Conservation (phyloP, 2,329 filamentous ascomycete genomes). For the Diaporthe humulicola region DNA sequence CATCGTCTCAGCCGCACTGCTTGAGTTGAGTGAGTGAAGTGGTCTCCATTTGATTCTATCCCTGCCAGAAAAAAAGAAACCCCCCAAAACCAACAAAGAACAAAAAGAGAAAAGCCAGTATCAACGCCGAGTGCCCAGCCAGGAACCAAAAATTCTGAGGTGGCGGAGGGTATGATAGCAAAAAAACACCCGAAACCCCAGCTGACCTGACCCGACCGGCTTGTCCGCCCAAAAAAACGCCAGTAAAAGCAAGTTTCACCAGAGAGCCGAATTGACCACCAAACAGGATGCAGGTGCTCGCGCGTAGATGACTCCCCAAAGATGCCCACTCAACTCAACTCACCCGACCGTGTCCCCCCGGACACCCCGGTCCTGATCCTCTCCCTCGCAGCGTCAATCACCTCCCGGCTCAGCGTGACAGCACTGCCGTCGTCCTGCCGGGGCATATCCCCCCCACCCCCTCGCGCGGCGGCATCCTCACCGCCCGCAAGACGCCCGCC, state of each 20-base stretch:
- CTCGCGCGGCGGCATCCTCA: neutral
- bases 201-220: neutral
- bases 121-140: constrained; percentile 17
- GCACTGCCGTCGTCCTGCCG: constrained; percentile 32
- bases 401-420: constrained; percentile 10
- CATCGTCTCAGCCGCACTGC: too few relatives aligned
- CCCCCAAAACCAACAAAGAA: neutral
- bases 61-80: neutral
- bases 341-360: neutral
- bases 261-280: neutral
- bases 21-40: neutral
- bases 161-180: constrained; percentile 8
- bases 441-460: constrained; percentile 6
- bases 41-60: constrained; percentile 11
- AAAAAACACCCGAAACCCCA: neutral
- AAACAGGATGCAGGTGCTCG: neutral
- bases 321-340: neutral
- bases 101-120: neutral
- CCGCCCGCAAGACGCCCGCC: neutral
- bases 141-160: neutral
- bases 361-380: constrained; percentile 14
- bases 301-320: neutral
- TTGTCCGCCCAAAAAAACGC: neutral
- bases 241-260: neutral
- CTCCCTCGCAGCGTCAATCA: constrained; percentile 19